Evolutionary conservation across 2,329 filamentous ascomycete genomes (phyloP), one percentile per base, ranked within the genome.

Genomic region (Alternaria brassicicola): DNA sequence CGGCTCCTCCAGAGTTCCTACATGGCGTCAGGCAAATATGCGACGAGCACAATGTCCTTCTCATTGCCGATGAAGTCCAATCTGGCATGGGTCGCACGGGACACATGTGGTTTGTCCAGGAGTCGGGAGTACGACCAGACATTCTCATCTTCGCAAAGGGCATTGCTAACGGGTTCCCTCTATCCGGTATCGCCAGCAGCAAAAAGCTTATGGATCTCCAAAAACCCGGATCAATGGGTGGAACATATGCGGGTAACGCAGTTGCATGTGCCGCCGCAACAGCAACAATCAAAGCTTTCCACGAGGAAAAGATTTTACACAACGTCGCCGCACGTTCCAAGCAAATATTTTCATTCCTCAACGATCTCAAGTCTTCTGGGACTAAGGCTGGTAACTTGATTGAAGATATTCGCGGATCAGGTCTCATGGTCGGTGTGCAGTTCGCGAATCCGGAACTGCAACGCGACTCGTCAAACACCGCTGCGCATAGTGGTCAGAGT

Each of bases 41-140:
- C 56, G 77, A 80, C 54, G 76, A 78, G 61, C 69, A 81, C 68
- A 75, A 76, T 38, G 80, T 81, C 45, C 74, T 81, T 2, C 70
- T 81, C 6, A 77, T 81, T 4, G 65, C 66, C 12, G 79, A 81
- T 53, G 79, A 81, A 55, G 79, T 81, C 2, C 79, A 81, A 52
- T 78, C 68, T 28, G 79, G 79, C 8, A 80, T 78, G 62, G 79
- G 79, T 2, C 73, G 79, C 28, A 81, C 79, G 2, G 79, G 79
- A 19, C 76, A 77, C 39, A 78, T 80, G 75, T 81, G 79, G 56
- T 78, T 78, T 6, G 66, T 80, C 12, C 77, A 81, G 59, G 77
- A 81, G 56, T 80, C 71, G 56, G 73, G 71, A 23, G 78, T 81
- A 17, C 69, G 77, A 17, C 79, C 79, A 3, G 79, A 81, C 46